Evolutionary conservation across 176 grass and related monocot species (phyloP), one percentile per base, ranked within the genome.

Genomic region (Bothriochloa decipiens): DNA sequence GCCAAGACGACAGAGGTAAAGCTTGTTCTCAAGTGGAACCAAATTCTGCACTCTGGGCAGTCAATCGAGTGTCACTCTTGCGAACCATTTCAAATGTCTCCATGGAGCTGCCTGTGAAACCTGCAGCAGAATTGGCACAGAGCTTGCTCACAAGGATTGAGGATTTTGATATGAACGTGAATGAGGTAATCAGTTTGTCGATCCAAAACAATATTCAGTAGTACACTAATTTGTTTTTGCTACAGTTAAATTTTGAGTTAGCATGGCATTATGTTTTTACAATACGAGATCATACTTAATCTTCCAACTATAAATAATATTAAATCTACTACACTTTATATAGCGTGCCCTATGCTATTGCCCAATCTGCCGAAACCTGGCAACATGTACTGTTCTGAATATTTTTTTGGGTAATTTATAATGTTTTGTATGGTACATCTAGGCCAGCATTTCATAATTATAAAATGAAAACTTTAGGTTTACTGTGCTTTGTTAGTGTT

Each of bases 1-100:
- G 58, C 11, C 75, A 80, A 79, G 83, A 94, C 20, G 75, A 85
- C 42, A 68, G 13, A 88, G 72, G 81, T 45, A 77, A 91, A 89
- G 70, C 28, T 83, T 73, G 35, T 85, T 76, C 92, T 80, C 83
- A 85, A 82, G 87, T 64, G 49, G 91, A 95, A 42, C 80, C 80
- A 69, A 91, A 87, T 26, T 90, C 89, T 77, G 83, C 87, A 14
- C 83, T 85, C 7, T 98, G 96, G 96, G 91, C 93, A 72, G 70
- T 86, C 64, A 90, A 98, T 77, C 93, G 96, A 81, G 96, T 98
- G 78, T 91, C 87, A 70, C 90, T 98, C 40, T 86, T 98, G 74
- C 83, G 93, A 83, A 95, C 87, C 32, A 95, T 98, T 85, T 93
- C 92, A 72, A 95, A 98, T 89, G 93, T 98, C 74, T 98, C 93